These are phyloP conservation scores for Coemansia sp. DNA, from an alignment of 192 early-diverging fungal genomes.

Conservation along the genomic window DNA sequence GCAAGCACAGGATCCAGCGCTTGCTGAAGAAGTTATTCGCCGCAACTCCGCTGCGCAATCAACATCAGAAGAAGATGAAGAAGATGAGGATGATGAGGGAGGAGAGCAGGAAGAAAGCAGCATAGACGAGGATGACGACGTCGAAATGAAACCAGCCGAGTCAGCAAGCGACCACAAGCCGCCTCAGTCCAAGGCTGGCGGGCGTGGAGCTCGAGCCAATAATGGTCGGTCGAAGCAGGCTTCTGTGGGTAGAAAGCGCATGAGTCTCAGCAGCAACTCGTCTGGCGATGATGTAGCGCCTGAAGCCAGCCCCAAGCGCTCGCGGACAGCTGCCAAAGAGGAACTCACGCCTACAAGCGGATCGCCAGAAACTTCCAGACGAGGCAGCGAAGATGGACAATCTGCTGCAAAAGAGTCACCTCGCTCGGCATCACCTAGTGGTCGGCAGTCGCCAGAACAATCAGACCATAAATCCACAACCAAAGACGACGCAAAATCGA, in stretches of 20 bases:
- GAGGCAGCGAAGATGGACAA: conserved; percentile 35
- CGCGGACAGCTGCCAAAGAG: conserved; percentile 29
- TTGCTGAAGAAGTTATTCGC: conserved; percentile 46
- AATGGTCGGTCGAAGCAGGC: conserved; percentile 23
- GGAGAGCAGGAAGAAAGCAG: conserved; percentile 55
- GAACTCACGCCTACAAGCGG: conserved; percentile 12
- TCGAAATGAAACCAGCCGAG: conserved; percentile 40
- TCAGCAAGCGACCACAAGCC: conserved; percentile 11
- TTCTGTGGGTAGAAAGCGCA: conserved; percentile 30
- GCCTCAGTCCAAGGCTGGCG: conserved; percentile 10
- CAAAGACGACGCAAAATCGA: conserved; percentile 29
- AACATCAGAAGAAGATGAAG: conserved; percentile 47
- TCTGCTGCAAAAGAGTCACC: conserved; percentile 39
- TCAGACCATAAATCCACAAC: background rate
- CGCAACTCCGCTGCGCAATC: conserved; percentile 34
- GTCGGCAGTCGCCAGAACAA: conserved; percentile 26
- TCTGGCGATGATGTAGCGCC: conserved; percentile 36
- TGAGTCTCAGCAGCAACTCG: conserved; percentile 34
- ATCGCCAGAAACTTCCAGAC: conserved; percentile 16
- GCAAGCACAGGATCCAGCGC: conserved; percentile 53
- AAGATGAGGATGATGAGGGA: conserved; percentile 58
- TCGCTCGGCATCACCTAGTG: conserved; percentile 30
- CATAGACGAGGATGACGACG: conserved; percentile 52
- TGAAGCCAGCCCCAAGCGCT: conserved; percentile 42
- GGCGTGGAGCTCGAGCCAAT: conserved; percentile 8